Percentiles rank a stretch among this genome's conserved stretches.
phyloP scores from a whole-genome alignment of 164 flowering plant genomes.

The Nelumbo lutea region DNA sequence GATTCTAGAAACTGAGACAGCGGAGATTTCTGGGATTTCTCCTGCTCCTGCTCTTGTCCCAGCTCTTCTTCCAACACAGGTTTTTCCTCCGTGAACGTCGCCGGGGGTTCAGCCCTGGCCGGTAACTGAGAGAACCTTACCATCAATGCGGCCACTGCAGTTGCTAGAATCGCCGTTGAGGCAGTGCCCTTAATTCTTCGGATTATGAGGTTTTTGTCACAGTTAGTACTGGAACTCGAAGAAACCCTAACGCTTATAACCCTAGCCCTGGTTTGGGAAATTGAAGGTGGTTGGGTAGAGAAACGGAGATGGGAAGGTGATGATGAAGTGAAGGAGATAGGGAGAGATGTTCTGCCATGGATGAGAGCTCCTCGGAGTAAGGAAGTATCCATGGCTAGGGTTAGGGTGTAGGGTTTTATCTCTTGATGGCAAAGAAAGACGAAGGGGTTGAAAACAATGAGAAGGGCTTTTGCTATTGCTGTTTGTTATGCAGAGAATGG shows the following conservation, averaged over 20 bases:
- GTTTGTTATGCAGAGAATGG: no score
- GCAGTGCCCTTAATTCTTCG: constrained; percentile 27
- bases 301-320: constrained; percentile 6
- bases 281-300: background rate
- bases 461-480: no score
- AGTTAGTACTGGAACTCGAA: background rate
- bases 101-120: constrained; percentile 41
- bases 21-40: constrained; percentile 19
- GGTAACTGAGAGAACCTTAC: constrained; percentile 22
- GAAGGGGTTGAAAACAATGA: no score
- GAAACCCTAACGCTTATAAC: constrained; percentile 1
- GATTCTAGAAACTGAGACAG: constrained; percentile 47
- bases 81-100: constrained; percentile 17
- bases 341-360: background rate
- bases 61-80: constrained; percentile 9
- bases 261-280: constrained; percentile 4
- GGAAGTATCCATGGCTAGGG: constrained; percentile 14
- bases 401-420: background rate
- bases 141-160: constrained; percentile 24
- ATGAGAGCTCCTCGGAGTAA: constrained; percentile 12
- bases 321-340: background rate
- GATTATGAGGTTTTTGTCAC: constrained; percentile 7
- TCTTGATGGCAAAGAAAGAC: background rate
- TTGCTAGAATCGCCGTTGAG: constrained; percentile 28
- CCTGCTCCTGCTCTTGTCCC: constrained; percentile 3